These are phyloP conservation scores for Neopestalotiopsis clavispora DNA, from an alignment of 2,329 filamentous ascomycete genomes.

Conservation along the genomic window DNA sequence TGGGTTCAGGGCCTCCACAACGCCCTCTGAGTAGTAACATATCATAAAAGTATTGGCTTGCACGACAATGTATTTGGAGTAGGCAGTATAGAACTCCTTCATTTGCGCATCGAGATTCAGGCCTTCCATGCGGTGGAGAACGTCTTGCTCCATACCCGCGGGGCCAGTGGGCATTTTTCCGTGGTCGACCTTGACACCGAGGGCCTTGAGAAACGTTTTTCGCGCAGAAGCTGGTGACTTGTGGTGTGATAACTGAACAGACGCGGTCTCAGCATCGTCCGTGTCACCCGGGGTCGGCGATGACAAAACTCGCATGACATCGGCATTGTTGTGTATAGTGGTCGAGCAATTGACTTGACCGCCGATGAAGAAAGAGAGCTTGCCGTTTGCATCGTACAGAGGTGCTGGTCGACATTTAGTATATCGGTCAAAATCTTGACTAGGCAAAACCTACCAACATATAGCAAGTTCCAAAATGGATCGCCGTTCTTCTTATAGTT, in stretches of 20 bases:
- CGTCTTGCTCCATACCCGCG: conserved; percentile 30
- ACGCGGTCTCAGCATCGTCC: not conserved
- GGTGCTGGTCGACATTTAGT: conserved; percentile 33
- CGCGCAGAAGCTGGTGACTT: not conserved
- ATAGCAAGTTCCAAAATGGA: conserved; percentile 51
- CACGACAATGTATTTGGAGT: conserved; percentile 33
- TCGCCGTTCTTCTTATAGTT: conserved; percentile 55
- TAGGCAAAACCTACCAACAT: conserved; percentile 16
- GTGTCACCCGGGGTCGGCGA: conserved; percentile 26
- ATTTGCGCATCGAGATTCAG: conserved; percentile 30
- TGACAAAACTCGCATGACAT: conserved; percentile 43
- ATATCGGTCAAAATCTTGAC: too few relatives aligned
- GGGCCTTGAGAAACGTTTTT: conserved; percentile 17
- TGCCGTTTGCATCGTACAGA: conserved; percentile 41
- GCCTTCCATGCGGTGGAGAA: conserved; percentile 32
- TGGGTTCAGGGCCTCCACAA: conserved; percentile 29
- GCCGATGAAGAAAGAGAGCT: conserved; percentile 46
- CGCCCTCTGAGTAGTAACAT: conserved; percentile 31
- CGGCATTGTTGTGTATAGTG: conserved; percentile 45
- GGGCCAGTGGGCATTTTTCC: conserved; percentile 11
- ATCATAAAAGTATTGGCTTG: conserved; percentile 28
- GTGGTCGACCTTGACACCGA: conserved; percentile 14
- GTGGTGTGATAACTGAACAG: not conserved
- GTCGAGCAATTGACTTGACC: conserved; percentile 52
- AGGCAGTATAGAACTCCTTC: conserved; percentile 34